Percentiles rank a stretch among this genome's conserved stretches.
phyloP scores from a whole-genome alignment of 257 asterid species.

The Cynanchum wilfordii region DNA sequence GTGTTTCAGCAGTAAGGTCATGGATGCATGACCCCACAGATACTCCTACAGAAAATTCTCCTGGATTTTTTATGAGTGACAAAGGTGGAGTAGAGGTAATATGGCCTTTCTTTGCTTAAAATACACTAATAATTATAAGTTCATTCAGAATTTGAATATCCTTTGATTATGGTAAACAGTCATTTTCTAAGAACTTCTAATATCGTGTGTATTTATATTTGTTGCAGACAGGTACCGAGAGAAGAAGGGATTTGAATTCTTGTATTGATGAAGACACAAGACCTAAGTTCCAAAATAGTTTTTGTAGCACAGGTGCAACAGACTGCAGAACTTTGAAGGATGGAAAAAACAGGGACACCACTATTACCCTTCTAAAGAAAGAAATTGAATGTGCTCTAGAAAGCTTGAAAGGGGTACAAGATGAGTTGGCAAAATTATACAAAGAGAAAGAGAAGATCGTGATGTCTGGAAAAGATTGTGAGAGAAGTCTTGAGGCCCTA shows the following conservation, averaged over 20 bases:
- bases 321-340: conserved; percentile 26
- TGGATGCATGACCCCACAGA: conserved; percentile 40
- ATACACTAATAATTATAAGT: conserved; percentile 5
- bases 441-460: conserved; percentile 54
- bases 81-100: conserved; percentile 50
- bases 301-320: conserved; percentile 11
- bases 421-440: conserved; percentile 54
- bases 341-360: conserved; percentile 41
- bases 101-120: conserved; percentile 13
- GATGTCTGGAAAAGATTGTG: conserved; percentile 46
- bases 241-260: conserved; percentile 24
- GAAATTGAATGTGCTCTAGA: conserved; percentile 68
- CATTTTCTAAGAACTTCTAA: conserved; percentile 12
- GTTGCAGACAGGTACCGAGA: conserved; percentile 64
- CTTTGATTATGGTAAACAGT: neutral
- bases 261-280: conserved; percentile 19
- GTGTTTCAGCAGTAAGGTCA: conserved; percentile 50
- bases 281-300: conserved; percentile 12
- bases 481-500: conserved; percentile 42
- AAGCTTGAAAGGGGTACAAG: conserved; percentile 62
- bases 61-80: conserved; percentile 20
- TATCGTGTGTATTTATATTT: conserved; percentile 19
- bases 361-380: conserved; percentile 54
- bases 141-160: conserved; percentile 7
- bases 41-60: conserved; percentile 16